Evolutionary conservation across 2,329 filamentous ascomycete species (phyloP).

Genomic region (Rugonectria rugulosa): DNA sequence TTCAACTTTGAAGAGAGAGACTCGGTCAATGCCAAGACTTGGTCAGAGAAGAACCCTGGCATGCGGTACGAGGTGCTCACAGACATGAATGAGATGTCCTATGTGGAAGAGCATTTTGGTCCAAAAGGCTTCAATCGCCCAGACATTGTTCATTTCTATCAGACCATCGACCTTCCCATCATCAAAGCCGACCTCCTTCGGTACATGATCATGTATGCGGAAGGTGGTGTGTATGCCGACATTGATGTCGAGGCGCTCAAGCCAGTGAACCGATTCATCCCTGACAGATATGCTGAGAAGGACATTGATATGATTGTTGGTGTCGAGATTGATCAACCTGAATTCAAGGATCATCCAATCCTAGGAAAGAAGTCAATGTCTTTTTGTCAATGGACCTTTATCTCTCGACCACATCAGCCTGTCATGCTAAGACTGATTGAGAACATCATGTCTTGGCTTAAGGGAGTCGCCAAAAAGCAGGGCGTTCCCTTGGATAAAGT

Average conservation of each 20-base stretch:
- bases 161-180: constrained; percentile 67
- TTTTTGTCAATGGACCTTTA: constrained; percentile 80
- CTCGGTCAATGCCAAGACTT: constrained; percentile 66
- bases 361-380: constrained; percentile 73
- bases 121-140: constrained; percentile 69
- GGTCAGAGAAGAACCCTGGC: constrained; percentile 70
- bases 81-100: constrained; percentile 71
- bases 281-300: constrained; percentile 64
- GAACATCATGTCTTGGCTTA: constrained; percentile 72
- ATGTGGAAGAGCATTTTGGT: constrained; percentile 74
- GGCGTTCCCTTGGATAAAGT: constrained; percentile 66
- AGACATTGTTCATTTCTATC: constrained; percentile 70
- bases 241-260: constrained; percentile 48
- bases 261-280: constrained; percentile 47
- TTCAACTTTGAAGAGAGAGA: constrained; percentile 72
- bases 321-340: constrained; percentile 74
- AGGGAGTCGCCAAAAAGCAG: constrained; percentile 65
- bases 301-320: constrained; percentile 76
- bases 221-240: constrained; percentile 77
- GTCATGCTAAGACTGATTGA: constrained; percentile 75
- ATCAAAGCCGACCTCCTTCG: constrained; percentile 72
- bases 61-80: constrained; percentile 75
- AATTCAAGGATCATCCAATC: constrained; percentile 69
- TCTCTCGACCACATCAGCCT: constrained; percentile 70
- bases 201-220: constrained; percentile 75